Percentiles rank a stretch among this genome's conserved stretches.
These are phyloP conservation scores for Eutrema salsugineum DNA, from an alignment of 441 rosid genomes.

Conservation along the genomic window DNA sequence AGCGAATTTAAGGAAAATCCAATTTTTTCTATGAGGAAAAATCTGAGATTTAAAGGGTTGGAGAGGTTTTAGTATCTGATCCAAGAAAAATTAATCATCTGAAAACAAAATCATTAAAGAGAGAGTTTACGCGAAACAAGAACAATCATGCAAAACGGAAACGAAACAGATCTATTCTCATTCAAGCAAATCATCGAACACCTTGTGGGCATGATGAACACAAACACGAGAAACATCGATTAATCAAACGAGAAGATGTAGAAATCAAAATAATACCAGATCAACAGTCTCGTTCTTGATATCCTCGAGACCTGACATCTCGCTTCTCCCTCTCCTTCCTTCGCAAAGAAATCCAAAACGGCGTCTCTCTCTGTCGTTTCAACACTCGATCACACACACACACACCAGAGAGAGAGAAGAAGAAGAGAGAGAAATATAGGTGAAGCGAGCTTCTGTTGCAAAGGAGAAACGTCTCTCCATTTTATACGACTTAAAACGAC, in stretches of 20 bases:
- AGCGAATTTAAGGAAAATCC: neutral
- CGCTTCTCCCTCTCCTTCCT: neutral
- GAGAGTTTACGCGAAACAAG: neutral
- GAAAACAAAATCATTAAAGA: neutral
- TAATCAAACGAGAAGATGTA: neutral
- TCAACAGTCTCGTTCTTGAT: constrained; percentile 42
- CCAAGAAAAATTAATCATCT: neutral
- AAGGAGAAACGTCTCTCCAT: constrained; percentile 12
- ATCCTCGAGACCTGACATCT: constrained; percentile 39
- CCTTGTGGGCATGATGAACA: constrained; percentile 7
- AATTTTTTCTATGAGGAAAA: neutral
- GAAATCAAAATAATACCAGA: constrained; percentile 20
- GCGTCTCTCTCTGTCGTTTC: constrained; percentile 30
- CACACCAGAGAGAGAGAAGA: constrained; percentile 10
- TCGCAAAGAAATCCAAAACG: constrained; percentile 11
- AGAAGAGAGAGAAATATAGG: constrained; percentile 15
- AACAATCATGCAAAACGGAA: constrained; percentile 15
- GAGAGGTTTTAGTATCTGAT: constrained; percentile 10
- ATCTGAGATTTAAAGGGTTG: neutral
- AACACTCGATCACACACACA: constrained; percentile 19
- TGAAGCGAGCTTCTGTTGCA: constrained; percentile 35
- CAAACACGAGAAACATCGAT: neutral
- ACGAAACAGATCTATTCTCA: constrained; percentile 18
- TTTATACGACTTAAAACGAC: constrained; percentile 27
- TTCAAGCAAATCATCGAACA: constrained; percentile 28